phyloP scores from a whole-genome alignment of 2,329 filamentous ascomycete species.

The Fusarium sp. region DNA sequence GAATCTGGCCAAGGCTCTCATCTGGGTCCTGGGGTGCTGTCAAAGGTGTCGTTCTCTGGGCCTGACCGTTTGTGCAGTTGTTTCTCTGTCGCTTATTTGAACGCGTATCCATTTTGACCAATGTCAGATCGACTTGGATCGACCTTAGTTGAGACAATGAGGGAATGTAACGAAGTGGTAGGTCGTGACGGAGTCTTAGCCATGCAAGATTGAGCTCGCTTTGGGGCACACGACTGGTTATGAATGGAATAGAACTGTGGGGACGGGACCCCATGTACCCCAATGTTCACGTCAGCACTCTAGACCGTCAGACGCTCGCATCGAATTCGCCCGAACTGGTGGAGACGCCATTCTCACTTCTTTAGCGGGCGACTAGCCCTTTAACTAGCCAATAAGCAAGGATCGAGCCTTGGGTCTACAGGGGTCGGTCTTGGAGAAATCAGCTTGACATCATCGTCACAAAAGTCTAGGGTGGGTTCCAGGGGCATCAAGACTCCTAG shows the following conservation, averaged over 20 bases:
- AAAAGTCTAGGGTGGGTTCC: not conserved
- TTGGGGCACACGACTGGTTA: not conserved
- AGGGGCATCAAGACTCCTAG: not conserved
- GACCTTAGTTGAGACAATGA: not conserved
- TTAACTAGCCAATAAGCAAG: not conserved
- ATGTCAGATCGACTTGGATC: accelerated
- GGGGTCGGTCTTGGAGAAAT: not conserved
- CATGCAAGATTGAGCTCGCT: not conserved
- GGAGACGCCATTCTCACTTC: not conserved
- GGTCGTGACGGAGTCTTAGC: not conserved
- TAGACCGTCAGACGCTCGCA: not conserved
- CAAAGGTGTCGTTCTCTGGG: not conserved
- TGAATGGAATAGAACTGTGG: not conserved
- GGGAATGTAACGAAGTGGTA: not conserved
- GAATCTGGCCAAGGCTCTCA: not conserved
- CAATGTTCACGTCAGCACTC: not conserved
- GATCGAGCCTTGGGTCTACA: not conserved
- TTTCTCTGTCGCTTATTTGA: not conserved
- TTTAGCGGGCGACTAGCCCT: not conserved
- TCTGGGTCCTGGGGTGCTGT: not conserved
- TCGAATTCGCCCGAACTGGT: not conserved
- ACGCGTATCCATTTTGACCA: not conserved
- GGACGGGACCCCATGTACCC: not conserved
- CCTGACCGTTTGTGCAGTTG: not conserved
- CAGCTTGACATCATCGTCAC: not conserved